Base-by-base conservation (phyloP, 345 rosid genomes). In the Salix arbutifolia region DNA sequence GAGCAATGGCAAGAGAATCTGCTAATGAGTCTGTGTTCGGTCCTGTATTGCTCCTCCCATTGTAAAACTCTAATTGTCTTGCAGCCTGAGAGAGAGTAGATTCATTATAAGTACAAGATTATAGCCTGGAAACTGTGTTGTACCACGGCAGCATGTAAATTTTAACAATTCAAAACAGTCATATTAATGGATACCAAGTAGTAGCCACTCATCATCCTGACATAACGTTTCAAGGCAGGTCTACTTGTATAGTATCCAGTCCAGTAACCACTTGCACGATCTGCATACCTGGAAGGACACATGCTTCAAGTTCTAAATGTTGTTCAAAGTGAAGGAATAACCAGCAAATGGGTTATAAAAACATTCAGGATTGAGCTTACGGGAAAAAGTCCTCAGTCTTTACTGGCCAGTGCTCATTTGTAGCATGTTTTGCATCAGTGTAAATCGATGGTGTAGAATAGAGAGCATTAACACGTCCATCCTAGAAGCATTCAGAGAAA, bases 391-490 rank as follows among this genome's bases (percentile, higher is more conserved):
- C 99, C 26, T 83, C 96, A 50, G 91, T 90, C 83, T 96, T 96
- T 53, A 88, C 66, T 30, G 99, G 98, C 98, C 99, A 96, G 77
- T 88, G 81, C 80, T 85, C 86, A 74, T 88, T 86, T 50, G 88
- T 67, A 60, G 92, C 92, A 73, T 93, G 82, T 84, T 96, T 96
- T 77, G 98, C 99, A 87, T 96, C 98, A 13, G 97, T 96, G 73
- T 96, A 96, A 78, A 96, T 88, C 80, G 99, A 96, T 48, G 99
- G 99, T 58, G 97, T 93, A 68, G 98, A 96, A 84, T 96, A 93
- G 68, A 96, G 87, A 79, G 93, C 97, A 87, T 96, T 95, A 76
- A 96, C 86, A 74, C 96, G 99, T 69, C 99, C 98, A 80, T 96
- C 99, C 99, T 96, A 83, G 35, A 77, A 81, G 58, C 68, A 72